These are phyloP conservation scores for Magnaporthales sp. DNA, from an alignment of 2,329 filamentous ascomycete genomes.

Conservation along the genomic window DNA sequence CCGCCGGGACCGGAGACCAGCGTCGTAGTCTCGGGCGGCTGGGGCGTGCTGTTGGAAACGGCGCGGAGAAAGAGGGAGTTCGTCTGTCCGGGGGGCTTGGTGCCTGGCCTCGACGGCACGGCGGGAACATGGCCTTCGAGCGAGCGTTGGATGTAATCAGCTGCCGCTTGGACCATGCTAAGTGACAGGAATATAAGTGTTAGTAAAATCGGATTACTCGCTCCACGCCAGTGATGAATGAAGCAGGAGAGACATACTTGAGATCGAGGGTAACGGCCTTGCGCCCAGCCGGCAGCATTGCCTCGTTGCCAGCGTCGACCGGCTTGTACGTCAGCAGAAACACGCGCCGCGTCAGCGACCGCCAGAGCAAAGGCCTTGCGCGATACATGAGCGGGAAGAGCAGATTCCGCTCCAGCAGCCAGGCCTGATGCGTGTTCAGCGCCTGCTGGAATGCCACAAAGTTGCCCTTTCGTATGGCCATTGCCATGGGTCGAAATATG, in stretches of 20 bases:
- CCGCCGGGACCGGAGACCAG: conserved; percentile 39
- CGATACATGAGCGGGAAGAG: conserved; percentile 68
- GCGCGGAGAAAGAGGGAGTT: conserved; percentile 43
- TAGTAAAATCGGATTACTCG: conserved; percentile 5
- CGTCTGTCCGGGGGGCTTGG: background rate
- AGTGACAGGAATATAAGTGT: background rate
- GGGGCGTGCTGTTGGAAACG: conserved; percentile 31
- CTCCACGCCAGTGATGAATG: background rate
- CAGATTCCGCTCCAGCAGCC: conserved; percentile 69
- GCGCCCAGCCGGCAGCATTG: conserved; percentile 32
- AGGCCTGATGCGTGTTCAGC: conserved; percentile 54
- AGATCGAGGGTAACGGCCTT: conserved; percentile 70
- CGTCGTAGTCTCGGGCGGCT: conserved; percentile 20
- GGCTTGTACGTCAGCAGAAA: conserved; percentile 74
- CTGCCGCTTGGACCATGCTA: conserved; percentile 34
- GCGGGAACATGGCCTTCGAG: conserved; percentile 48
- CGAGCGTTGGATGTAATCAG: conserved; percentile 31
- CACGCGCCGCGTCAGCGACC: conserved; percentile 66
- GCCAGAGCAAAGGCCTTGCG: conserved; percentile 76
- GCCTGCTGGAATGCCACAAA: conserved; percentile 65
- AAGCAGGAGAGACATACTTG: background rate
- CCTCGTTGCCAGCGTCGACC: conserved; percentile 19
- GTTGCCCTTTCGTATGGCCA: conserved; percentile 64
- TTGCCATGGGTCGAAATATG: conserved; percentile 65
- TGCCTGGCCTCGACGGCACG: background rate